phyloP scores from a whole-genome alignment of 2,329 filamentous ascomycete species.

The Talaromyces marneffei region DNA sequence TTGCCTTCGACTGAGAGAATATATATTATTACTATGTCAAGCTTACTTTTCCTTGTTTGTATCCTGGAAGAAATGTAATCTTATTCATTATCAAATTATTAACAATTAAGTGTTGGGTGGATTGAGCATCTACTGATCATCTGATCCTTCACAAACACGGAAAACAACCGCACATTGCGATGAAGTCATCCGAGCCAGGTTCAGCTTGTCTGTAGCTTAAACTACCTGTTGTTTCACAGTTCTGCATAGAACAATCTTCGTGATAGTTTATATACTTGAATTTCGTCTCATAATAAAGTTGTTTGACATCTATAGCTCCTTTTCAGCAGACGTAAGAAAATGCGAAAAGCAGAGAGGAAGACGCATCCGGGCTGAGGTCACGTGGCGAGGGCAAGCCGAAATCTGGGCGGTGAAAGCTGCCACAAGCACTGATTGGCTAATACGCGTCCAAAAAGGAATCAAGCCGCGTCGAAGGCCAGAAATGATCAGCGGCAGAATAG shows the following conservation, averaged over 20 bases:
- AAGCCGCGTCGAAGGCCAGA: slow-evolving; percentile 12
- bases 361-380: slow-evolving; percentile 14
- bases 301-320: too few relatives aligned
- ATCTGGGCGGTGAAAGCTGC: slow-evolving; percentile 1
- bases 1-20: background rate
- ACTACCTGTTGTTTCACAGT: background rate
- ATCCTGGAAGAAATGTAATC: too few relatives aligned
- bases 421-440: slow-evolving; percentile 1
- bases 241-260: background rate
- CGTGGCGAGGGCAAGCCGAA: slow-evolving; percentile 11
- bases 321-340: background rate
- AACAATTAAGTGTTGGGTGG: too few relatives aligned
- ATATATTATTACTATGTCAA: background rate
- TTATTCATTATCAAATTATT: too few relatives aligned
- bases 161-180: background rate
- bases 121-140: background rate
- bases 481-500: slow-evolving; percentile 11
- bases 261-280: background rate
- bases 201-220: background rate
- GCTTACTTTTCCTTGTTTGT: too few relatives aligned
- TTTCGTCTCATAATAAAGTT: background rate
- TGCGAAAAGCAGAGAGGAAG: background rate
- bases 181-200: background rate
- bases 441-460: slow-evolving; percentile 6
- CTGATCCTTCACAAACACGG: background rate